Evolutionary conservation across 805 yeast genomes (phyloP).

Genomic region (Metschnikowia corniflorae): DNA sequence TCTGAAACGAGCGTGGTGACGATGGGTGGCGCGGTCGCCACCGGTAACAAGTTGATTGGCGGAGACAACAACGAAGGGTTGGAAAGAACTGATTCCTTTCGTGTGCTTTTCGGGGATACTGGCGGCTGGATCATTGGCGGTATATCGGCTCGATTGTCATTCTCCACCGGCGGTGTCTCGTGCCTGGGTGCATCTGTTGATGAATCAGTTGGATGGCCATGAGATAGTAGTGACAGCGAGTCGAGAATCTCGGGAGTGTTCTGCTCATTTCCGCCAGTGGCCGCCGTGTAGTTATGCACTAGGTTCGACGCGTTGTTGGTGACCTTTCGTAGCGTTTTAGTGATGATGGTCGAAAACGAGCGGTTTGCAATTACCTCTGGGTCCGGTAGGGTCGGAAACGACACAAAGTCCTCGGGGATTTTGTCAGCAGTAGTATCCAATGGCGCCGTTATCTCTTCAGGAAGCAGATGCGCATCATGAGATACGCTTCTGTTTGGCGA

Average conservation of each 20-base stretch:
- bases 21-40: slow-evolving; percentile 2
- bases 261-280: slow-evolving; percentile 2
- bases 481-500: slow-evolving; percentile 4
- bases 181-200: slow-evolving; percentile 1
- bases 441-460: background rate
- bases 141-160: background rate
- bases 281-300: slow-evolving; percentile 23
- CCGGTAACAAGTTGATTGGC: background rate
- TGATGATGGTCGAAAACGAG: slow-evolving; percentile 32
- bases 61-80: background rate
- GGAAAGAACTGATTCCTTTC: background rate
- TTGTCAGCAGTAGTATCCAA: background rate
- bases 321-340: slow-evolving; percentile 39
- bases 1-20: slow-evolving; percentile 1
- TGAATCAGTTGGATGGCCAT: background rate
- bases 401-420: slow-evolving; percentile 30
- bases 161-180: background rate
- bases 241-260: slow-evolving; percentile 8
- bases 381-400: slow-evolving; percentile 44
- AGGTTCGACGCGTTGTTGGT: slow-evolving; percentile 40
- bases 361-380: slow-evolving; percentile 34
- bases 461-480: slow-evolving; percentile 2
- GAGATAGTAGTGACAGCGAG: slow-evolving; percentile 9
- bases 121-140: background rate
- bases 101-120: background rate